Conservation (phyloP, 768 basidiomycete species). For the Leccinum aurantiacum region DNA sequence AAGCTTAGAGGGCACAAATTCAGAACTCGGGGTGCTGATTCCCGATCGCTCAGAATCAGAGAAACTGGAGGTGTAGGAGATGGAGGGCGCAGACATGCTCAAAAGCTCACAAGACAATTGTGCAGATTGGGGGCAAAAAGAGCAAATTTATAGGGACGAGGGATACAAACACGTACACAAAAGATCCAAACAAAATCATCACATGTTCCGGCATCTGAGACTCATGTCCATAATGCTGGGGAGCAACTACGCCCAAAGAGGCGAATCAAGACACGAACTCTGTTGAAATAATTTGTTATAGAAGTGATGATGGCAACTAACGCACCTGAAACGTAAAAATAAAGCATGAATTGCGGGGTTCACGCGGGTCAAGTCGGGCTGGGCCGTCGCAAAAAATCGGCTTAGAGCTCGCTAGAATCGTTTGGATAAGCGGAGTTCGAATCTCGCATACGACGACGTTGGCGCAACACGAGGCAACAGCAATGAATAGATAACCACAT, state of each 20-base stretch:
- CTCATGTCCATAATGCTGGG: neutral
- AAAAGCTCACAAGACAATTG: constrained; percentile 3
- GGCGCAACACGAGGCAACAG: neutral
- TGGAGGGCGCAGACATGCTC: constrained; percentile 22
- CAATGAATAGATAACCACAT: neutral
- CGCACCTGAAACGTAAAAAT: constrained; percentile 13
- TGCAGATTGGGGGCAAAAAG: constrained; percentile 9
- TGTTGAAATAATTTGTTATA: neutral
- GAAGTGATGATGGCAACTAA: neutral
- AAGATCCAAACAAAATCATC: constrained; percentile 2
- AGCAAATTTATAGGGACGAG: constrained; percentile 26
- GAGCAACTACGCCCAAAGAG: constrained; percentile 6
- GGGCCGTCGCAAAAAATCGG: neutral
- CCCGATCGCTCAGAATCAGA: constrained; percentile 21
- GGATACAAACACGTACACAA: constrained; percentile 29
- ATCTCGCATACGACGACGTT: neutral
- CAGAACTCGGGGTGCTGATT: constrained; percentile 27
- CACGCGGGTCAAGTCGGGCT: constrained; percentile 8
- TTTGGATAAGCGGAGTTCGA: constrained; percentile 16
- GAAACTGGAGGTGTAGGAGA: constrained; percentile 11
- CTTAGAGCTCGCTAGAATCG: neutral
- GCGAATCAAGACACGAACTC: neutral
- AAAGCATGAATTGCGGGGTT: neutral
- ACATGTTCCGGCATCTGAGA: constrained; percentile 4
- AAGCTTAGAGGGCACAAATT: constrained; percentile 18